Evolutionary conservation across 2,329 filamentous ascomycete species (phyloP).

Genomic region (Rachicladosporium sp.): DNA sequence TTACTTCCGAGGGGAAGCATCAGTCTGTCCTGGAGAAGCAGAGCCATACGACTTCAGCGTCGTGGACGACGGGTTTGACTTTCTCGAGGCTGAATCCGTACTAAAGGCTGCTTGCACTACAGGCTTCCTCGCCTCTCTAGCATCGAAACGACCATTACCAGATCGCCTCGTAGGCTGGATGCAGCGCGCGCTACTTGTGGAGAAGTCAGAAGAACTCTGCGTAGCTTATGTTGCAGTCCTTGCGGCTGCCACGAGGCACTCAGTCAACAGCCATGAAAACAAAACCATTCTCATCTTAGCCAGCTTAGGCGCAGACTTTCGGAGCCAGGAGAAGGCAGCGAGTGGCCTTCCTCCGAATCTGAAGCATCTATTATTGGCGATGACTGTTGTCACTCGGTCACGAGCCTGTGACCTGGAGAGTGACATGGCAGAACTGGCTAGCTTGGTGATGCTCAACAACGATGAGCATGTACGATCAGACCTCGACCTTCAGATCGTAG

Average conservation of each 20-base stretch:
- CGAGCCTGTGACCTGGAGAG: too few species aligned
- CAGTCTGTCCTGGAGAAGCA: background rate
- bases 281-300: too few species aligned
- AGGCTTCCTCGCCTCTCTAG: conserved; percentile 30
- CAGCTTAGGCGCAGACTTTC: too few species aligned
- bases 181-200: conserved; percentile 23
- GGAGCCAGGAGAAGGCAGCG: too few species aligned
- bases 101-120: conserved; percentile 30
- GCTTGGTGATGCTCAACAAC: conserved; percentile 17
- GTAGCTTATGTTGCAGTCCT: conserved; percentile 23
- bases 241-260: background rate
- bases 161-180: conserved; percentile 31
- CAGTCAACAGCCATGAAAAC: too few species aligned
- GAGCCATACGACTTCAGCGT: background rate
- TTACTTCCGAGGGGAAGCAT: conserved; percentile 38
- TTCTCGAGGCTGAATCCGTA: conserved; percentile 18
- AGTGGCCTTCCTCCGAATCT: too few species aligned
- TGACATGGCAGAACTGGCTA: conserved; percentile 5
- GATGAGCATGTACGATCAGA: conserved; percentile 14
- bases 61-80: background rate
- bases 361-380: too few species aligned
- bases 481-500: conserved; percentile 8
- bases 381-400: too few species aligned
- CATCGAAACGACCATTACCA: conserved; percentile 25
- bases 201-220: conserved; percentile 23